Evolutionary conservation across 2,329 filamentous ascomycete species (phyloP).

Genomic region (Colletotrichum cuscutae): DNA sequence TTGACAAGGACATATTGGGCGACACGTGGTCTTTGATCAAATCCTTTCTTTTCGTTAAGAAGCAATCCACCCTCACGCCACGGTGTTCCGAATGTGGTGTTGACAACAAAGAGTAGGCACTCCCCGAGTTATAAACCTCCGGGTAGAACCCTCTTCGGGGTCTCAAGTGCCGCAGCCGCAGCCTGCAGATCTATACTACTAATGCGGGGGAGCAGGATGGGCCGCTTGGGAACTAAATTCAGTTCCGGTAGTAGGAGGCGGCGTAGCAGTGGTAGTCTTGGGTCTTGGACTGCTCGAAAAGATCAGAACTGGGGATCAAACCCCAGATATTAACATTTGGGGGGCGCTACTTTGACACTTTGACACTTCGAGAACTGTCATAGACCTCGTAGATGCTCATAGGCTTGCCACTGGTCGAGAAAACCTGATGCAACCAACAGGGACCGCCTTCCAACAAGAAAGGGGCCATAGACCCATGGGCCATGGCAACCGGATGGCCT

Average conservation of each 20-base stretch:
- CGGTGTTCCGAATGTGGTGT: neutral
- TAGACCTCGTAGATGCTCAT: neutral
- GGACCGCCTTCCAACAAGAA: neutral
- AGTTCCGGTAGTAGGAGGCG: neutral
- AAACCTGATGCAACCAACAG: neutral
- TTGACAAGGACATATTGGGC: slow-evolving; percentile 21
- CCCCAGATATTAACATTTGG: slow-evolving; percentile 14
- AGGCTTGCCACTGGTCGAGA: neutral
- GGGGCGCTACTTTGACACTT: neutral
- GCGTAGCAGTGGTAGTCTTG: neutral
- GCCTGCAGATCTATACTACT: slow-evolving; percentile 10
- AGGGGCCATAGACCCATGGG: neutral
- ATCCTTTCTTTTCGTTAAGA: neutral
- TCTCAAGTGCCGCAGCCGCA: neutral
- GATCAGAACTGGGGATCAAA: slow-evolving; percentile 21
- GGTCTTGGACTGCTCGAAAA: neutral
- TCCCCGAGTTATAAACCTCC: slow-evolving; percentile 14
- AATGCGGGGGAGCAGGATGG: slow-evolving; percentile 2
- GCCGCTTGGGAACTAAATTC: neutral
- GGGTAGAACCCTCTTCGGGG: neutral
- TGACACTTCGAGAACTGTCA: neutral
- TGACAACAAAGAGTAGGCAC: neutral
- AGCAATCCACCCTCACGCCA: neutral
- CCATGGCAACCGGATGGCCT: neutral
- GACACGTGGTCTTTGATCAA: neutral